Base-by-base conservation (phyloP, 1,139 yeast species). In the Saccharomyces uvarum region DNA sequence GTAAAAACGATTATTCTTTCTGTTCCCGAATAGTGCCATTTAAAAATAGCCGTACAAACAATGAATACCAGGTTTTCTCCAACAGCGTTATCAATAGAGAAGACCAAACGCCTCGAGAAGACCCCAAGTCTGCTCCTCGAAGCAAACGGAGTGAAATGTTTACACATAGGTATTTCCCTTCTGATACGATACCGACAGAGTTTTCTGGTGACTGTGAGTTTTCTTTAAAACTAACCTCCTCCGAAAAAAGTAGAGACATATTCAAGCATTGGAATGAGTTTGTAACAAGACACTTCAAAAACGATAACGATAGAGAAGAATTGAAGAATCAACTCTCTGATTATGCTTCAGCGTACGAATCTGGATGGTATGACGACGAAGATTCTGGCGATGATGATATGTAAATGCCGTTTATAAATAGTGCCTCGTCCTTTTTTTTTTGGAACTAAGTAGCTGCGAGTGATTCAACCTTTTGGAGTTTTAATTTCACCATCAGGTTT, bases 281-380 rank as follows among this genome's bases (percentile, higher is more conserved):
- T 38, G 77, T 84, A 1, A 66, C 75, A 0, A 73, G 75, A 50
- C 70, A 73, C 38, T 74, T 75, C 57, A 74, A 70, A 57, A 77
- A 79, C n/a, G 91, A 84, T 53, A 56, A 58, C 7, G 91, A 85
- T 51, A 77, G 86, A 56, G 84, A 80, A 41, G 91, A 86, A 55
- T 63, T 86, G 56, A 72, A 83, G 27, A 86, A 88, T 54, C 78
- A 77, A 41, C 66, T 86, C 16, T 79, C 77, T 24, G 67, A 69
- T 3, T 55, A 82, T 48, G 75, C 82, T 0, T 75, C 76, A 31
- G 79, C 77, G 53, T 87, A 86, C 62, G 80, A 80, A 27, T 70
- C 73, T 60, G 90, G 89, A 0, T 82, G 79, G 73, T 75, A 74
- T 49, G 80, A 77, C 44, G 83, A 78, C 52, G 68, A 64, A 13